A percentile compares a stretch with the other conserved stretches of the same genome.
phyloP scores from a whole-genome alignment of 768 basidiomycete genomes.

The Lactarius vividus region DNA sequence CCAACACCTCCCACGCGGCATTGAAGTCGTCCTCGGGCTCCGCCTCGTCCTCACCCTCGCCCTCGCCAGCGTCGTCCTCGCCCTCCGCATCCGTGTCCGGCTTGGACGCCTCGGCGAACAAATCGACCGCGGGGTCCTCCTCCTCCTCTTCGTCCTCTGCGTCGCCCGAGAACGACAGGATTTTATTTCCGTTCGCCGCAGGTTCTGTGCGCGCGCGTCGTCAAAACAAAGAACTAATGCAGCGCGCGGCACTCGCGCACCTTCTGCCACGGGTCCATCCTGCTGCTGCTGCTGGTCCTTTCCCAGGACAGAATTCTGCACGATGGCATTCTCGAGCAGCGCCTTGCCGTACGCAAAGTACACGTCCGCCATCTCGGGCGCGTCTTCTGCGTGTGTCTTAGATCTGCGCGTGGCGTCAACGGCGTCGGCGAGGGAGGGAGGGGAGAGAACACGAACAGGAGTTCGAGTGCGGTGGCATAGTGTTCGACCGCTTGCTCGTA shows the following conservation, averaged over 20 bases:
- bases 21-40: conserved; percentile 98
- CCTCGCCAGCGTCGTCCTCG: conserved; percentile 45
- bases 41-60: conserved; percentile 55
- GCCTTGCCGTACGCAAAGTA: conserved; percentile 93
- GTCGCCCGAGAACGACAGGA: conserved; percentile 81
- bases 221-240: conserved; percentile 23
- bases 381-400: conserved; percentile 70
- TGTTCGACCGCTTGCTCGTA: conserved; percentile 83
- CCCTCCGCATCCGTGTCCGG: conserved; percentile 45
- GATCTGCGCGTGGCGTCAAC: conserved; percentile 43
- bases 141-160: conserved; percentile 60
- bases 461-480: conserved; percentile 81
- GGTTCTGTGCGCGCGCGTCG: conserved; percentile 23
- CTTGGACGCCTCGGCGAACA: conserved; percentile 58
- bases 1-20: conserved; percentile 96
- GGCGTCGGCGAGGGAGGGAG: neutral
- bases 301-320: conserved; percentile 82
- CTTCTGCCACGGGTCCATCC: conserved; percentile 41
- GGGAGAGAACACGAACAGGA: conserved; percentile 57
- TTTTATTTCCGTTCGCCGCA: conserved; percentile 46
- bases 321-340: conserved; percentile 87
- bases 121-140: conserved; percentile 57
- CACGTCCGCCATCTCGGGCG: conserved; percentile 80
- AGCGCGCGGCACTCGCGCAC: conserved; percentile 30
- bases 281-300: conserved; percentile 69